These are phyloP conservation scores for Barnettozyma populi DNA, from an alignment of 805 yeast genomes.

Conservation along the genomic window DNA sequence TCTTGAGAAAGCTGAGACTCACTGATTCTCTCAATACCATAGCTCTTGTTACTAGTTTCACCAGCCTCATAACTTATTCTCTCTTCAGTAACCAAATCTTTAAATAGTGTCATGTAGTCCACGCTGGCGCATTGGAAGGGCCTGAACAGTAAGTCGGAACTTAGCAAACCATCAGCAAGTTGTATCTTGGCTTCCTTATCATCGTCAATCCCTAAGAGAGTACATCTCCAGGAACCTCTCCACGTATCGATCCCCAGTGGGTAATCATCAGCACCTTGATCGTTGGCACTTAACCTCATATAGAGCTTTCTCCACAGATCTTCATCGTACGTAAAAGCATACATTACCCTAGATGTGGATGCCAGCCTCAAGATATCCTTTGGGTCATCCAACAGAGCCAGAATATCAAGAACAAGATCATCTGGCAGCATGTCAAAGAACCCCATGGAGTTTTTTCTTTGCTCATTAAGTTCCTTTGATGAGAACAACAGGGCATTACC, in stretches of 20 bases:
- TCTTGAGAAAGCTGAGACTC: conserved; percentile 39
- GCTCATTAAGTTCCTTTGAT: conserved; percentile 11
- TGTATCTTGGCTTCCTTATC: conserved; percentile 40
- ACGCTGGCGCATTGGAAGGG: conserved; percentile 80
- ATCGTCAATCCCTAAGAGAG: conserved; percentile 38
- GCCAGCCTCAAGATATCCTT: conserved; percentile 46
- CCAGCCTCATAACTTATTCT: conserved; percentile 21
- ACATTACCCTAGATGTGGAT: conserved; percentile 58
- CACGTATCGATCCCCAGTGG: conserved; percentile 38
- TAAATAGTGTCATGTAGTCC: conserved; percentile 47
- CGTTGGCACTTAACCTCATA: conserved; percentile 24
- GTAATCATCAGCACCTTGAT: conserved; percentile 13
- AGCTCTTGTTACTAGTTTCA: conserved; percentile 19
- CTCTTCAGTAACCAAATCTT: conserved; percentile 45
- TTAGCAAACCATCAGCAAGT: conserved; percentile 45
- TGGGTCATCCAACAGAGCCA: conserved; percentile 44
- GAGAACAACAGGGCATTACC: conserved; percentile 53
- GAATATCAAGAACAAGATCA: conserved; percentile 51
- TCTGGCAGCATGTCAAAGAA: conserved; percentile 49
- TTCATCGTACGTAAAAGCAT: conserved; percentile 70
- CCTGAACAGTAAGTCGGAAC: conserved; percentile 73
- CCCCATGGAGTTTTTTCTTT: conserved; percentile 42
- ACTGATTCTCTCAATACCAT: conserved; percentile 46
- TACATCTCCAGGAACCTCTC: conserved; percentile 79
- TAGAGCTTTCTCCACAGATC: conserved; percentile 74